Base-by-base conservation (phyloP, 148 eudicot species). In the Arctostaphylos glauca region DNA sequence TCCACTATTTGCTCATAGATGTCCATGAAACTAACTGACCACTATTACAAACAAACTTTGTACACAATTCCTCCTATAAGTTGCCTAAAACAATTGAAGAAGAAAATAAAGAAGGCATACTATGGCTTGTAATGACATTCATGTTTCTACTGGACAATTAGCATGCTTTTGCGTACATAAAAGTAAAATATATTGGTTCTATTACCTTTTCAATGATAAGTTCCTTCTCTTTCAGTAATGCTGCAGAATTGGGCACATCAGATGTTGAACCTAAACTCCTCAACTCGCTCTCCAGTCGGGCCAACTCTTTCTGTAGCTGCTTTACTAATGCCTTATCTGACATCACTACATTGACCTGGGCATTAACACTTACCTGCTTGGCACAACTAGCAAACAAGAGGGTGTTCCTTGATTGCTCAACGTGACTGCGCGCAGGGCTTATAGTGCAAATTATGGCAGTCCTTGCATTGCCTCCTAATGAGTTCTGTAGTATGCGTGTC, bases 401-500 rank as follows among this genome's bases (percentile, higher is more conserved):
- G 8, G 99, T 93, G 84, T 97, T 97, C 79, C 95, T 93, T 14
- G 99, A 89, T 87, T 97, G 98, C 82, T 97, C 99, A 50, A 93
- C 89, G 79, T 93, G 97, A 76, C 91, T 87, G 78, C 87, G 97
- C 3, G 99, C 98, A 13, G 99, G 99, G 85, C 98, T 91, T 91
- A 97, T 88, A 38, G 98, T 97, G 89, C 99, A 97, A 79, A 97
- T 93, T 44, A 97, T 97, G 76, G 97, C 98, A 21, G 99, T 97
- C 85, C 94, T 91, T 14, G 99, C 98, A 84, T 97, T 97, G 68
- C 99, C 98, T 83, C 99, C 99, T 78, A 97, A 86, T 0, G 97
- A 97, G 88, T 93, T 91, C 46, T 97, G 99, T n/a, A 97, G 91
- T 88, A 97, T 97, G 31, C 99, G 97, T 7, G 99, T 97, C 53